phyloP scores from a whole-genome alignment of 2,329 filamentous ascomycete species.

The Trichoderma guizhouense region DNA sequence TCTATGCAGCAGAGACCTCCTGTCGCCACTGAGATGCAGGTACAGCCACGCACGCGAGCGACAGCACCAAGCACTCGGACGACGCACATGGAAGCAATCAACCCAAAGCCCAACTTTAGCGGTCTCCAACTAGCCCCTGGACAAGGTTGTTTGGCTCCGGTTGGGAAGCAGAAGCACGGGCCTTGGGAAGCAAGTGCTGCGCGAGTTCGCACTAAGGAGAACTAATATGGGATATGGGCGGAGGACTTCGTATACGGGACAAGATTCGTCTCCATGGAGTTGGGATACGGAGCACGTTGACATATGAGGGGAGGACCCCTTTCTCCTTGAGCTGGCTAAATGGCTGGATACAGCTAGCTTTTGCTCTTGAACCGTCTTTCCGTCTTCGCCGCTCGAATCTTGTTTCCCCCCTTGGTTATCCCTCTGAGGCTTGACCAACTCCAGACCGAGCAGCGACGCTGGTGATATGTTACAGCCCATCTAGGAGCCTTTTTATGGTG shows the following conservation, averaged over 20 bases:
- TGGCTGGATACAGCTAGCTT: not conserved
- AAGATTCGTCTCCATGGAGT: not conserved
- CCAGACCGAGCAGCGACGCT: not conserved
- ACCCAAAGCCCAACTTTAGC: not conserved
- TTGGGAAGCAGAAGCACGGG: slow-evolving; percentile 3
- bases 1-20: not conserved
- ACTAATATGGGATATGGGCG: not conserved
- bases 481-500: not conserved
- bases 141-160: slow-evolving; percentile 4
- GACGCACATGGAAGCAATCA: not conserved
- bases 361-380: not conserved
- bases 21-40: slow-evolving; percentile 8
- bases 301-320: not conserved
- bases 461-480: not conserved
- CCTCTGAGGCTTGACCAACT: not conserved
- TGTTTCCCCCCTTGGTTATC: not conserved
- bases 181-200: not conserved
- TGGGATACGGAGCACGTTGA: not conserved
- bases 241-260: slow-evolving; percentile 4
- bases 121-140: slow-evolving; percentile 12
- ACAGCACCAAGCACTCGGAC: not conserved
- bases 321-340: not conserved
- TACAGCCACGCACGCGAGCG: slow-evolving; percentile 17
- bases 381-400: not conserved
- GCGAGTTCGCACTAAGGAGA: slow-evolving; percentile 5